Percentiles rank a stretch among this genome's conserved stretches.
Evolutionary conservation across 805 yeast genomes (phyloP).

Genomic region (Pichia ethanolica): DNA sequence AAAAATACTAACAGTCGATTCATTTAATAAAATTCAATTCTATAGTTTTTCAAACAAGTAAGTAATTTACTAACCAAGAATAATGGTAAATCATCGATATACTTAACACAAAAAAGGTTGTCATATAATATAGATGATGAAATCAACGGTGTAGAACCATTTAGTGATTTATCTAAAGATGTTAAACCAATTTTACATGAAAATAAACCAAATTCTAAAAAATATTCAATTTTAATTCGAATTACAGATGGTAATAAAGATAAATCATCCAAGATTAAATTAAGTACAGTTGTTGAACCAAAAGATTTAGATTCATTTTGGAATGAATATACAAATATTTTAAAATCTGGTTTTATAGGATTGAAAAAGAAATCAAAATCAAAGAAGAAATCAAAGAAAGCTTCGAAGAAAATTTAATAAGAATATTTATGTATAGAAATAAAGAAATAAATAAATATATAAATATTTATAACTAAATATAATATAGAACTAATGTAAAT

Average conservation of each 20-base stretch:
- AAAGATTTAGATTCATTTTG: constrained; percentile 64
- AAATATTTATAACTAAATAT: too few species aligned
- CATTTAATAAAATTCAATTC: neutral
- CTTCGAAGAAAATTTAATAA: constrained; percentile 8
- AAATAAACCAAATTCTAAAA: constrained; percentile 1
- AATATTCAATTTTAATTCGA: constrained; percentile 60
- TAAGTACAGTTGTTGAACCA: constrained; percentile 65
- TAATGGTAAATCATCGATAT: constrained; percentile 41
- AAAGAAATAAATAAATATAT: too few species aligned
- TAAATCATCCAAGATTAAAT: constrained; percentile 45
- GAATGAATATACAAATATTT: constrained; percentile 60
- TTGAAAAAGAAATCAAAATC: constrained; percentile 77
- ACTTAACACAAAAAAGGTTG: constrained; percentile 53
- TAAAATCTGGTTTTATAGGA: constrained; percentile 69
- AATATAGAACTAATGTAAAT: too few species aligned
- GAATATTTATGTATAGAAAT: neutral
- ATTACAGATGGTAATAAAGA: constrained; percentile 51
- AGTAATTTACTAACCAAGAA: constrained; percentile 14
- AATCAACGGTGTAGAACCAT: constrained; percentile 11
- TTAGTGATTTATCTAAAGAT: constrained; percentile 13
- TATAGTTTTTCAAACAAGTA: constrained; percentile 23
- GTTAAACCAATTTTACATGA: constrained; percentile 11
- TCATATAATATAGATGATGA: constrained; percentile 19
- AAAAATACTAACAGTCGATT: neutral
- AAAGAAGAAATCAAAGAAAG: constrained; percentile 49